These are phyloP conservation scores for Populus simonii DNA, from an alignment of 345 rosid species.

Conservation along the genomic window DNA sequence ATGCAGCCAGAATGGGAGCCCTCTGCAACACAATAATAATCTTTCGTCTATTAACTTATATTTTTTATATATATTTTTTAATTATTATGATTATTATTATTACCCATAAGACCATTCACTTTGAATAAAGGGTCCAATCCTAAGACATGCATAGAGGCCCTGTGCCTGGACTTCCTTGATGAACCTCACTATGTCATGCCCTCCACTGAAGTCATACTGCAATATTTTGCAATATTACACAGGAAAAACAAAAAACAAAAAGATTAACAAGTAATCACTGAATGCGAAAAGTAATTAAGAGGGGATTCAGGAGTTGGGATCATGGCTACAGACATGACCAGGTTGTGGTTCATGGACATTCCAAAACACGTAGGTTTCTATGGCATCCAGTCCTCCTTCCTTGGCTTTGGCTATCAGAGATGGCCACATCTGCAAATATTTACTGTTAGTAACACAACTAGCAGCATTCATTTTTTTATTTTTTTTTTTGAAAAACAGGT, in stretches of 20 bases:
- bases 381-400: slow-evolving; percentile 87
- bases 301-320: too few species aligned
- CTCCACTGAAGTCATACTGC: slow-evolving; percentile 87
- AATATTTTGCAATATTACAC: background rate
- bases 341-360: slow-evolving; percentile 81
- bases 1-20: slow-evolving; percentile 21
- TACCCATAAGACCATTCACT: slow-evolving; percentile 95
- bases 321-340: slow-evolving; percentile 48
- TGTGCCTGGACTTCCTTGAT: slow-evolving; percentile 76
- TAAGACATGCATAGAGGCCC: slow-evolving; percentile 71
- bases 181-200: slow-evolving; percentile 69
- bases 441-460: background rate
- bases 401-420: slow-evolving; percentile 74
- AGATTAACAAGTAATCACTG: background rate
- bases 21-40: slow-evolving; percentile 5
- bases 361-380: slow-evolving; percentile 95
- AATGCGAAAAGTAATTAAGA: background rate
- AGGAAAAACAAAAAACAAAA: background rate
- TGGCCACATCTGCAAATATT: slow-evolving; percentile 78
- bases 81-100: background rate
- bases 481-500: too few species aligned
- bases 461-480: too few species aligned
- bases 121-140: slow-evolving; percentile 88
- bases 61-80: background rate
- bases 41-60: background rate